phyloP scores from a whole-genome alignment of 1,284 basidiomycete genomes.

The Fomitiporia mediterranea region DNA sequence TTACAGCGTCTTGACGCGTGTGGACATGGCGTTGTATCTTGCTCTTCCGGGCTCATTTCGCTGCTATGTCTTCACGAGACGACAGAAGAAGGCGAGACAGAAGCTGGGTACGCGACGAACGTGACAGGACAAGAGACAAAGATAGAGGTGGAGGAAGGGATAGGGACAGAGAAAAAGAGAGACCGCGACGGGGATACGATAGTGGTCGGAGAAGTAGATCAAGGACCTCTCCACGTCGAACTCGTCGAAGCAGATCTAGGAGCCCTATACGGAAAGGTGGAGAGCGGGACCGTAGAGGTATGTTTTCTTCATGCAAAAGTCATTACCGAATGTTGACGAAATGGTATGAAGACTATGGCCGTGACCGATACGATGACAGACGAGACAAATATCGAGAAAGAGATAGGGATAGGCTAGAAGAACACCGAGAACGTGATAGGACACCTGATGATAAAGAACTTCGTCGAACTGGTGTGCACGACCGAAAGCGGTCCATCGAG shows the following conservation, averaged over 20 bases:
- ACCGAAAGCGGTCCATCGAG: conserved; percentile 15
- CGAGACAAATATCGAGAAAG: conserved; percentile 30
- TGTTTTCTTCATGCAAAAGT: background rate
- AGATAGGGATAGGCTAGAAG: conserved; percentile 27
- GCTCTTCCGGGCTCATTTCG: background rate
- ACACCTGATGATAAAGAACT: conserved; percentile 12
- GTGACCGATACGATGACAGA: conserved; percentile 29
- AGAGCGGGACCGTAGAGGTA: conserved; percentile 40
- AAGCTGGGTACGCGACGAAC: conserved; percentile 61
- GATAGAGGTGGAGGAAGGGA: conserved; percentile 33
- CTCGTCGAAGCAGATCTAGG: conserved; percentile 55
- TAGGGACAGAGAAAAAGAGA: conserved; percentile 34
- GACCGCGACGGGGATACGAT: conserved; percentile 38
- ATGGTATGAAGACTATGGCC: conserved; percentile 21
- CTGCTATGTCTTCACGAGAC: conserved; percentile 43
- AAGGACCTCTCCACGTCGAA: conserved; percentile 4
- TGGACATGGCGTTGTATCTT: background rate
- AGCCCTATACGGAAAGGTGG: conserved; percentile 55
- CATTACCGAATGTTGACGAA: background rate
- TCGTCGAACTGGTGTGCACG: conserved; percentile 1
- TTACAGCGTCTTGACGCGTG: background rate
- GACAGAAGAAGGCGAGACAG: conserved; percentile 60
- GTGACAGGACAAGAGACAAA: conserved; percentile 35
- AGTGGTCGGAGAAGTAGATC: conserved; percentile 24
- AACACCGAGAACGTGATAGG: conserved; percentile 18